Evolutionary conservation across 129 eudicot genomes (phyloP).

Genomic region (Chrysanthemum makinoi): DNA sequence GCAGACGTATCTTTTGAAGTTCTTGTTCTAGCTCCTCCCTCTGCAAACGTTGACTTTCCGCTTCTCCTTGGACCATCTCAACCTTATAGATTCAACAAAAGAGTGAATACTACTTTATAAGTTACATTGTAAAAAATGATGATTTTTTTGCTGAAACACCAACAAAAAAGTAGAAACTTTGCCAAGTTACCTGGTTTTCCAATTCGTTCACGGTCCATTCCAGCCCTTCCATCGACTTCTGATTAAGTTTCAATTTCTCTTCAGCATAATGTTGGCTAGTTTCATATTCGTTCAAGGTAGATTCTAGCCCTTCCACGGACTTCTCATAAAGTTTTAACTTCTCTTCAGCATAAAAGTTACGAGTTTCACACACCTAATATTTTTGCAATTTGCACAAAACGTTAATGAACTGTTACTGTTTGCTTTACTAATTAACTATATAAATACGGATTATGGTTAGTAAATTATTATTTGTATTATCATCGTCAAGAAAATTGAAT

Average conservation of each 20-base stretch:
- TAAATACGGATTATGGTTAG: too few relatives aligned
- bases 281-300: conserved; percentile 58
- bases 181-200: conserved; percentile 51
- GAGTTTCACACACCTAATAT: conserved; percentile 45
- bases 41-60: conserved; percentile 71
- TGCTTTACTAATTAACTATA: too few relatives aligned
- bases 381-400: conserved; percentile 7
- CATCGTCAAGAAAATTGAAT: too few relatives aligned
- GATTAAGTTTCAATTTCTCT: conserved; percentile 66
- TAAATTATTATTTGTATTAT: too few relatives aligned
- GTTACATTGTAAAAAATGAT: not conserved
- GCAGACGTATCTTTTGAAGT: conserved; percentile 57
- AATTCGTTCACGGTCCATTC: conserved; percentile 60
- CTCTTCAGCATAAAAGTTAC: conserved; percentile 47
- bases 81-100: conserved; percentile 44
- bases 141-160: not conserved
- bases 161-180: not conserved
- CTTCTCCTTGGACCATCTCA: conserved; percentile 63
- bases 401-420: not conserved
- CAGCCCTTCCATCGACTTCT: conserved; percentile 76
- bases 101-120: not conserved
- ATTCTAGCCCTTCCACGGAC: conserved; percentile 74
- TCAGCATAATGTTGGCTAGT: conserved; percentile 42
- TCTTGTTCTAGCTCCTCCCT: conserved; percentile 77
- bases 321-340: conserved; percentile 67